A percentile compares a stretch with the other conserved stretches of the same genome.
Conservation (phyloP, 345 rosid genomes). For the Aurinia saxatilis region DNA sequence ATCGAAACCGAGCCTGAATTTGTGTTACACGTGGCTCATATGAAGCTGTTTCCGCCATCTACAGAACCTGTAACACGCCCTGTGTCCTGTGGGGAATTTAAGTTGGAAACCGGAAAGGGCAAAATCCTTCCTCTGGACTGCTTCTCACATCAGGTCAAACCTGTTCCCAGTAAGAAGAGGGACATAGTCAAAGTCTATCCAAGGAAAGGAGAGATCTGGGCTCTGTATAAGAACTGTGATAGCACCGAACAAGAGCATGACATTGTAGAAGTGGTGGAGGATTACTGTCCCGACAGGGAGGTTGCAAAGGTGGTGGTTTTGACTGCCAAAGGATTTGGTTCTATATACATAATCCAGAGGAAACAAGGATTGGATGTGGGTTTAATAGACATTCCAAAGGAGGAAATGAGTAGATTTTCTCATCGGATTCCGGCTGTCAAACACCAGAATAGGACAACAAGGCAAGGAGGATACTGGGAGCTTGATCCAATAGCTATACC, state of each 20-base stretch:
- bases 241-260: conserved; percentile 31
- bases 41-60: conserved; percentile 23
- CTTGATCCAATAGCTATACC: conserved; percentile 45
- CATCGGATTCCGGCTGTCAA: conserved; percentile 47
- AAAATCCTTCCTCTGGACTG: conserved; percentile 9
- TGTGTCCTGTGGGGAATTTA: conserved; percentile 44
- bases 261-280: conserved; percentile 47
- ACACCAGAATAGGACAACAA: conserved; percentile 17
- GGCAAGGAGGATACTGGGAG: conserved; percentile 34
- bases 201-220: conserved; percentile 56
- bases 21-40: conserved; percentile 29
- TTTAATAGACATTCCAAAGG: conserved; percentile 27
- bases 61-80: not conserved
- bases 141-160: conserved; percentile 42
- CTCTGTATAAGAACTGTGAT: conserved; percentile 35
- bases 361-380: conserved; percentile 23
- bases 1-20: conserved; percentile 25
- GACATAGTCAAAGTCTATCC: conserved; percentile 35
- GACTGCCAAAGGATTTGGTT: conserved; percentile 16
- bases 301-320: conserved; percentile 29
- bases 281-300: conserved; percentile 7
- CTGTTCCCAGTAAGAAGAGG: not conserved
- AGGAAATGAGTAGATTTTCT: conserved; percentile 42
- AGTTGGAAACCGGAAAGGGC: conserved; percentile 15
- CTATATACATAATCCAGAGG: conserved; percentile 28